These are phyloP conservation scores for Dothidotthia symphoricarpi DNA, from an alignment of 2,329 filamentous ascomycete species.

Conservation along the genomic window DNA sequence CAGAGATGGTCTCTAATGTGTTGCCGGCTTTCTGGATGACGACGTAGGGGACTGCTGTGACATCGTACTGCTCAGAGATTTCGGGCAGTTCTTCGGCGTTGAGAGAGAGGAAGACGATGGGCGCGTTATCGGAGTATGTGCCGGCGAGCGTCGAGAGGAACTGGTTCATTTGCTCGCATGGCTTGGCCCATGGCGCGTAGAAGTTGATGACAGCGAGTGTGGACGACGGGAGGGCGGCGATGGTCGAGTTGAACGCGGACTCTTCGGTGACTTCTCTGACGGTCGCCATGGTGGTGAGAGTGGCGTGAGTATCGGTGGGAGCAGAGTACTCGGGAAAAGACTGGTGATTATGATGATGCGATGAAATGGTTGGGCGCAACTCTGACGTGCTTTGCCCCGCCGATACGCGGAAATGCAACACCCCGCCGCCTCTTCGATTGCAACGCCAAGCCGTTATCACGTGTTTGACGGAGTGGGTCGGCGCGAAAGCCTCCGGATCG, in stretches of 20 bases:
- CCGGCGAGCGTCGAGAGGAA: conserved; percentile 82
- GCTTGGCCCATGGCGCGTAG: conserved; percentile 94
- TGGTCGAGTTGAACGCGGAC: conserved; percentile 68
- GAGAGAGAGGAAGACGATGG: conserved; percentile 82
- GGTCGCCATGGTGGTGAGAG: conserved; percentile 43
- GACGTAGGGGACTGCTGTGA: conserved; percentile 90
- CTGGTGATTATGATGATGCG: conserved; percentile 14
- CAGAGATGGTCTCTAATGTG: conserved; percentile 81
- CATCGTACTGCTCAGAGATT: conserved; percentile 87
- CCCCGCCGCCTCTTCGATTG: not conserved
- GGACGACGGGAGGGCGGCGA: conserved; percentile 65
- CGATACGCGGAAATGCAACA: conserved; percentile 8
- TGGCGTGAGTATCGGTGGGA: not conserved
- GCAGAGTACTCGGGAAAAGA: not conserved
- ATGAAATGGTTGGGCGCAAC: conserved; percentile 14
- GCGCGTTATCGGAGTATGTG: conserved; percentile 71
- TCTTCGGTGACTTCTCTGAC: conserved; percentile 75
- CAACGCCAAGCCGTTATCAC: not conserved
- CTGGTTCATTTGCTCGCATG: conserved; percentile 89
- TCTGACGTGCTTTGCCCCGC: conserved; percentile 29
- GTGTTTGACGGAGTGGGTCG: too few relatives aligned
- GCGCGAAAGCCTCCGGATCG: not conserved
- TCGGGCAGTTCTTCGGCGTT: conserved; percentile 94
- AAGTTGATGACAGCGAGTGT: conserved; percentile 87
- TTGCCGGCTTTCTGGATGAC: conserved; percentile 75